Evolutionary conservation across 73 alveolate species (phyloP), one percentile per base, ranked within the genome.

Genomic region (Loxodes magnus): DNA sequence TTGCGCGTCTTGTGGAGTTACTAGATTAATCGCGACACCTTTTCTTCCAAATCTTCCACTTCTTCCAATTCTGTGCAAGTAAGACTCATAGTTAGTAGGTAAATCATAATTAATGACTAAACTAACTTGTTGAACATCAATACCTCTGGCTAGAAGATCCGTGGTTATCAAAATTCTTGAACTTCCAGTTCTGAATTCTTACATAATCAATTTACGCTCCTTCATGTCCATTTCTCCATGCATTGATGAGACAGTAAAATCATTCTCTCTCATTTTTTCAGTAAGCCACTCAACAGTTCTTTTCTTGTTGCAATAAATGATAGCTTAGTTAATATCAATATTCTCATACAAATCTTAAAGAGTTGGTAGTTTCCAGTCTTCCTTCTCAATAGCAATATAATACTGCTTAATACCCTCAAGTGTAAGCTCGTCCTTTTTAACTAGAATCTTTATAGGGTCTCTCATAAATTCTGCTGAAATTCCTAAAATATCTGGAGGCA

Each of bases 21-120:
- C 98, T 37, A 92, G 82, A 66, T 88, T 94, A 51, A 91, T 93
- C 17, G 99, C 99, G 38, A 94, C 97, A 7, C 99, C 98, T 54
- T 90, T 89, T 54, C 98, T 70, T 19, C 98, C 99, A 69, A 85
- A 92, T 64, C 98, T 92, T 6, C 99, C 99, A 23, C 96, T 76
- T 60, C 99, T 86, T 38, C 98, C 98, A 36, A 94, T 94, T 49
- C 99, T 88, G 57, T 94, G 98, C 41, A 94, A 67, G 61, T 94
- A 94, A 63, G 79, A 79, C 85, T 94, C 98, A 55, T 94, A 85
- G 67, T 79, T 83, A 23, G 66, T 48, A 6, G 98, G 98, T 25
- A 92, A 65, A 43, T 92, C 98, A 56, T 84, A 88, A 70, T 88
- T 84, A 41, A 92, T 84, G 54, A 92, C 97, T 35, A 92, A 75